Evolutionary conservation across 2,329 filamentous ascomycete genomes (phyloP), one percentile per base, ranked within the genome.

Genomic region (Monosporascus ibericus): DNA sequence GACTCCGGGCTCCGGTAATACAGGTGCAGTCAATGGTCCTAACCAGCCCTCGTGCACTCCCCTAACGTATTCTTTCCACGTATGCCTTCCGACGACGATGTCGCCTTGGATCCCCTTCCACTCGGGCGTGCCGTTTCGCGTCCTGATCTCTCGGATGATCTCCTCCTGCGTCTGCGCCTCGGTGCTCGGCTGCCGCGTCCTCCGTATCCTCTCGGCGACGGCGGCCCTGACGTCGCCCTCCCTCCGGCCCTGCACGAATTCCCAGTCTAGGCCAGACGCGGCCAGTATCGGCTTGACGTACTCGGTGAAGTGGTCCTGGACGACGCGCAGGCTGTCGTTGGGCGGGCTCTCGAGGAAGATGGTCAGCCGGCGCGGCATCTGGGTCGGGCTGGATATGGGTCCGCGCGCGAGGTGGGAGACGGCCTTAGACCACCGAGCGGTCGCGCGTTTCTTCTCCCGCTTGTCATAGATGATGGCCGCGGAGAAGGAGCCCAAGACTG

Each of bases 11-110:
- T 62, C 63, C 52, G 67, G 66, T 50, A 72, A 66, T 27, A 67
- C 63, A 2, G 87, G 87, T 52, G 83, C 71, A 54, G 87, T 82
- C 44, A 95, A 74, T 7, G 94, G 91, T 0, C 94, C 92, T 24
- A 99, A 74, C 92, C 94, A 99, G 52, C 94, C 94, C 72, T 99
- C 94, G 68, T 99, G 94, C 59, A 97, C 67, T 46, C 94, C 94
- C 53, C 92, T 81, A 24, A 97, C 76, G 68, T 97, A 99, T 72
- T 99, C 94, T 73, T 96, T 99, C 94, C 94, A 99, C 9, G 92
- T 86, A 67, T 96, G 88, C 52, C 92, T 78, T 14, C 94, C 94
- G 62, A 99, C 83, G 18, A 97, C 84, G 49, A 99, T 78, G 66
- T 97, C 92, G 44, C 94, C 94, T 57, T 81, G 80, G 22, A 87